phyloP scores from a whole-genome alignment of 176 grass and related monocot genomes.

The Microstegium vimineum region DNA sequence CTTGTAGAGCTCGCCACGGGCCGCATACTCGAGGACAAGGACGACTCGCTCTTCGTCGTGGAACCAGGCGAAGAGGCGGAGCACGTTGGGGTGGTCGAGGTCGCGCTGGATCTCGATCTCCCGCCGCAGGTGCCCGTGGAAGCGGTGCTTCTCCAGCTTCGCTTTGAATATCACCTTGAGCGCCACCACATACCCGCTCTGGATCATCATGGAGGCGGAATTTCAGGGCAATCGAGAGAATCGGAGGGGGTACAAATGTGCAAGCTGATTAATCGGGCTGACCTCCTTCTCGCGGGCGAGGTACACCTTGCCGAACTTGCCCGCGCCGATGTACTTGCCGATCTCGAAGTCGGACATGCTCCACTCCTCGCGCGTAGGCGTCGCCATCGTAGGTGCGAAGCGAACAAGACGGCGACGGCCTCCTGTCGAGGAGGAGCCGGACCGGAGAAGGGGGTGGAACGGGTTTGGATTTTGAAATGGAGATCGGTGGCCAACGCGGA shows the following conservation, averaged over 20 bases:
- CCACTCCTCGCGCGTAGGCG: slow-evolving; percentile 53
- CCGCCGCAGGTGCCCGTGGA: slow-evolving; percentile 58
- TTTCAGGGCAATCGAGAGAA: background rate
- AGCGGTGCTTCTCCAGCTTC: slow-evolving; percentile 86
- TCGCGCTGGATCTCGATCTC: slow-evolving; percentile 89
- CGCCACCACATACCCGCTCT: slow-evolving; percentile 88
- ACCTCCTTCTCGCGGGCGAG: slow-evolving; percentile 85
- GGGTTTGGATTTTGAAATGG: too few species aligned
- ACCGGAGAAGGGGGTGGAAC: background rate
- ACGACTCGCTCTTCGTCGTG: slow-evolving; percentile 67
- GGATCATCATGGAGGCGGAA: background rate
- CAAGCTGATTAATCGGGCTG: background rate
- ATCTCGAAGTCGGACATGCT: slow-evolving; percentile 74
- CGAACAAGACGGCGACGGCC: background rate
- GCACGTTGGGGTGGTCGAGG: slow-evolving; percentile 87
- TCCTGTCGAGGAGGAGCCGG: background rate
- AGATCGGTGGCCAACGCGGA: too few species aligned
- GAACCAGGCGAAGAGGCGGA: slow-evolving; percentile 94
- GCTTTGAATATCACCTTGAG: slow-evolving; percentile 77
- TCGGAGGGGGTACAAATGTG: background rate
- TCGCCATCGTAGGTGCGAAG: slow-evolving; percentile 16
- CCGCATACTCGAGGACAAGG: slow-evolving; percentile 78
- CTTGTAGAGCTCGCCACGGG: slow-evolving; percentile 75
- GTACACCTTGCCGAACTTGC: slow-evolving; percentile 91
- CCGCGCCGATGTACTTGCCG: slow-evolving; percentile 76